phyloP scores from a whole-genome alignment of 768 basidiomycete genomes.

The Naganishia vishniacii region DNA sequence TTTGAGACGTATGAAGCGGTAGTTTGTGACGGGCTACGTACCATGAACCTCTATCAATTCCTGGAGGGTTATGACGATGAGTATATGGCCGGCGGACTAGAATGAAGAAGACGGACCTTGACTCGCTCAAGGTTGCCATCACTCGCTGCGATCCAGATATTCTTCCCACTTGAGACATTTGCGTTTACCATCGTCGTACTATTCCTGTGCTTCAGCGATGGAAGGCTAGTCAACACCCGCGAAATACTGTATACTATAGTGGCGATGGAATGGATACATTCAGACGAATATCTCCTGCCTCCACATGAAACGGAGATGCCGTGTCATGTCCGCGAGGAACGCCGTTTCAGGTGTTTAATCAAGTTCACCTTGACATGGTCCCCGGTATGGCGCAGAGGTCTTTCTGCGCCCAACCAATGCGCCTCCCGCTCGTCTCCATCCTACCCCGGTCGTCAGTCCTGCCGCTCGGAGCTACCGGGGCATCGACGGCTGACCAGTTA shows the following conservation, averaged over 20 bases:
- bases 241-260: too few species aligned
- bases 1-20: not conserved
- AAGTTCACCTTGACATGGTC: too few species aligned
- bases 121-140: slow-evolving; percentile 81
- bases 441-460: not conserved
- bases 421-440: slow-evolving; percentile 16
- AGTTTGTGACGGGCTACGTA: not conserved
- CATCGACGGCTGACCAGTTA: not conserved
- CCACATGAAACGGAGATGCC: not conserved
- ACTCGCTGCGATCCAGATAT: slow-evolving; percentile 89
- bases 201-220: too few species aligned
- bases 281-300: not conserved
- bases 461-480: not conserved
- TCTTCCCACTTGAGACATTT: slow-evolving; percentile 46
- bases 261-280: not conserved
- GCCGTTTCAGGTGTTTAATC: too few species aligned
- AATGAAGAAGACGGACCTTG: slow-evolving; percentile 53
- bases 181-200: slow-evolving; percentile 6
- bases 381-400: too few species aligned
- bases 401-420: too few species aligned
- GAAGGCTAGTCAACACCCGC: too few species aligned
- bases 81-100: not conserved
- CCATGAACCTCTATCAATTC: slow-evolving; percentile 38
- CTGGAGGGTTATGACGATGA: slow-evolving; percentile 24
- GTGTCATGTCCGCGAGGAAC: too few species aligned